Percentiles rank a stretch among this genome's conserved stretches.
Conservation (phyloP, 2,329 filamentous ascomycete genomes). For the Ophioceras dolichostomum region DNA sequence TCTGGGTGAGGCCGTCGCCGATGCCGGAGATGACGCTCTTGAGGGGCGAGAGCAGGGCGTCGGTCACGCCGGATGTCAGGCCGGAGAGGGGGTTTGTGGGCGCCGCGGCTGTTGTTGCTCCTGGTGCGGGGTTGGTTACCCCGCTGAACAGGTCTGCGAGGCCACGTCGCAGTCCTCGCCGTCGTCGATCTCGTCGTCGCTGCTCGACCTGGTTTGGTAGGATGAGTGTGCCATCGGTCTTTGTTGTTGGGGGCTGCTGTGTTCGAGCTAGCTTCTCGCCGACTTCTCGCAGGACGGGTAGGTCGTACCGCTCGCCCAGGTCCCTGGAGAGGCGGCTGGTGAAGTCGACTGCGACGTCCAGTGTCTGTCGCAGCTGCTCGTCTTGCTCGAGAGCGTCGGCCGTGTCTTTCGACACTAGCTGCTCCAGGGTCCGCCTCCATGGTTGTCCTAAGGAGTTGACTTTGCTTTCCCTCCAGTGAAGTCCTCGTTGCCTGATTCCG, state of each 20-base stretch:
- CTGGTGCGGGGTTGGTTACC: too few relatives aligned
- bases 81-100: neutral
- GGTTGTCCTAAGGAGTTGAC: too few relatives aligned
- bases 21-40: neutral
- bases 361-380: conserved; percentile 1
- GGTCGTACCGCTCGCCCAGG: conserved; percentile 1
- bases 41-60: neutral
- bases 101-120: neutral
- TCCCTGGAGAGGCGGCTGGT: neutral
- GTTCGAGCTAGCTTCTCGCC: neutral
- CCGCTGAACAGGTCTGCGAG: too few relatives aligned
- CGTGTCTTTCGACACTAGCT: conserved; percentile 1
- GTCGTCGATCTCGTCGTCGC: neutral
- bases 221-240: too few relatives aligned
- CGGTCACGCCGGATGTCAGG: neutral
- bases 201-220: neutral
- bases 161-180: neutral
- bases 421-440: neutral
- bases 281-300: neutral
- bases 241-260: too few relatives aligned
- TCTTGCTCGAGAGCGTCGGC: neutral
- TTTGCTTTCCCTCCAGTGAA: too few relatives aligned
- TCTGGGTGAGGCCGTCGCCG: neutral
- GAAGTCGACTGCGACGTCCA: conserved; percentile 1
- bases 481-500: too few relatives aligned